These are phyloP conservation scores for Blastomyces emzantsi DNA, from an alignment of 2,329 filamentous ascomycete species.

Conservation along the genomic window DNA sequence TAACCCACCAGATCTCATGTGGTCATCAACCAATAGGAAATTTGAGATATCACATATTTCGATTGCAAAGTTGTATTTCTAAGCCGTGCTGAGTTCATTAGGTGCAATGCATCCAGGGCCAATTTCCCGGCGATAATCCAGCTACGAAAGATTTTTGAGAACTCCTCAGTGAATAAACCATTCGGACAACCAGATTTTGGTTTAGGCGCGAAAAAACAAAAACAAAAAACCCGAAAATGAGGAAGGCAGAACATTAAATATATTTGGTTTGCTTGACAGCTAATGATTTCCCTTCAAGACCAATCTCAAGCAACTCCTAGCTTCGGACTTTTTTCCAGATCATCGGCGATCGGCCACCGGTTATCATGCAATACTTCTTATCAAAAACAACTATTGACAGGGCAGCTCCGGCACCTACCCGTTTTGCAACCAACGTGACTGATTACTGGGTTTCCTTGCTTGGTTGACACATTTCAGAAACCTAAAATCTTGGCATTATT, in stretches of 20 bases:
- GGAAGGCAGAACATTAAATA: background rate
- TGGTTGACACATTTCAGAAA: slow-evolving; percentile 20
- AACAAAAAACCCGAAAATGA: background rate
- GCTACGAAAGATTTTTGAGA: background rate
- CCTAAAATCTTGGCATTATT: slow-evolving; percentile 21
- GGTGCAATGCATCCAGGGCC: no score
- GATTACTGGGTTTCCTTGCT: slow-evolving; percentile 13
- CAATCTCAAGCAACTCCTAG: background rate
- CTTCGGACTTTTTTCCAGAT: slow-evolving; percentile 9
- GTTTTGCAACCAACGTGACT: slow-evolving; percentile 15
- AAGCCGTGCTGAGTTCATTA: background rate
- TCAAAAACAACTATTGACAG: slow-evolving; percentile 1
- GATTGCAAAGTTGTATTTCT: background rate
- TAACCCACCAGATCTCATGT: background rate
- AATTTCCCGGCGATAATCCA: background rate
- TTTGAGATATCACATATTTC: background rate
- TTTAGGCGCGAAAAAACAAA: background rate
- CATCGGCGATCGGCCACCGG: slow-evolving; percentile 5
- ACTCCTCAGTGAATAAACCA: background rate
- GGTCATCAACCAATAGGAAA: background rate
- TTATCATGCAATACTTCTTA: background rate
- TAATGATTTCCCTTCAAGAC: background rate
- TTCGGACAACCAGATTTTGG: no score
- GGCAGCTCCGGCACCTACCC: slow-evolving; percentile 16
- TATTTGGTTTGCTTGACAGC: slow-evolving; percentile 1